Evolutionary conservation across 768 basidiomycete genomes (phyloP), one percentile per base, ranked within the genome.

Genomic region (Lentinus brumalis): DNA sequence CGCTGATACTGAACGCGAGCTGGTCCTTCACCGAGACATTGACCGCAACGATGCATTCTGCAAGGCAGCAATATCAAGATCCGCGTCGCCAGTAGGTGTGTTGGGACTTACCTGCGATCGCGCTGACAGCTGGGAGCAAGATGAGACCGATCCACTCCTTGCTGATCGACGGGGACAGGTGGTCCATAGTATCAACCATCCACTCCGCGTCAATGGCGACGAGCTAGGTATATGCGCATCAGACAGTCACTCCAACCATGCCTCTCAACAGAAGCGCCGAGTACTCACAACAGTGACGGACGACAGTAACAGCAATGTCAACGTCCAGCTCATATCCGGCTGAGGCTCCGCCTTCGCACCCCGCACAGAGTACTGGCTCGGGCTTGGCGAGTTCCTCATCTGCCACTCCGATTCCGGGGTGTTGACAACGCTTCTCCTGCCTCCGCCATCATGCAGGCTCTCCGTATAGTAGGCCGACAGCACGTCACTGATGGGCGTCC

Each of bases 141-240:
- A 98, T 93, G 39, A 98, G 76, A 15, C 88, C 94, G 59, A 96
- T 81, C 87, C 93, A 98, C 71, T 94, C 90, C 64, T 91, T 91
- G 69, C 85, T 88, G 62, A 98, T 84, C 11, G 60, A 79, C 18
- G 69, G 75, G 1, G 89, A 88, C 55, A 96, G 78, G 41, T 85
- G 87, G 70, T 94, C 84, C 84, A 97, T 92, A 8, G 90, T 87
- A 69, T 85, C 86, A 8, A 98, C 94, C 15, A 98, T 78, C 74
- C 80, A 85, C 66, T 89, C 88, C 10, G 88, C 87, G 6, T 81
- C 87, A 59, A 89, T 71, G 11, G 85, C 80, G 26, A 83, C 85
- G 5, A 86, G 65, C 80, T 83, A 42, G 45, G 38, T 7, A 8
- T 7, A 49, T 40, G 12, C 29, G 12, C 21, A 38, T 38, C 29